Base-by-base conservation (phyloP, 148 eudicot species). In the Polygonum aviculare region DNA sequence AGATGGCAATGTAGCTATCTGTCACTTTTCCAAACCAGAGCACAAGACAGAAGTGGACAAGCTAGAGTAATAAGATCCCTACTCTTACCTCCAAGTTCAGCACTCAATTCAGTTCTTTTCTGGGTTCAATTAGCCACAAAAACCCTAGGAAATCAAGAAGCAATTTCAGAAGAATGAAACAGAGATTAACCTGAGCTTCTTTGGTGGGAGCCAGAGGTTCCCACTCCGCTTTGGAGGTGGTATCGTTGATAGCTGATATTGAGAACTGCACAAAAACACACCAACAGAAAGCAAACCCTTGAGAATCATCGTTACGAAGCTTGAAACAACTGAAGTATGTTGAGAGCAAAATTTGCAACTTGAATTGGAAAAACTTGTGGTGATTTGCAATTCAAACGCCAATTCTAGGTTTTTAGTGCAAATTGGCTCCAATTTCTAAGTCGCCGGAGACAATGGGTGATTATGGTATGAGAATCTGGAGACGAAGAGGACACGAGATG, bases 141-240 rank as follows among this genome's bases (percentile, higher is more conserved):
- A 67, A 36, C 72, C 71, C 71, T 36, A 67, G 72, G 21, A 67
- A 67, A 38, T 35, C 44, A 19, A 67, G 11, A 14, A 67, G 72
- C 21, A 67, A 67, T 35, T 67, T 36, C 72, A 14, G 45, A 38
- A 67, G 44, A 67, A 36, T 35, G 73, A 60, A 39, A 57, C 48
- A 33, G 51, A 50, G 40, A 47, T 16, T 69, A 83, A 75, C 98
- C 94, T 89, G 97, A 69, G 98, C 98, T 95, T 95, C 98, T 89
- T 92, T 95, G 26, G 98, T 89, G 19, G 97, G 98, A 77, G 98
- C 98, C 72, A 94, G 78, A 59, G 98, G 98, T 76, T 92, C 92
- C 94, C 97, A 90, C 50, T 88, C 85, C 59, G 82, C 84, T 77
- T 78, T 85, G 15, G 97, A 87, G 76, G 89, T 93, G 7, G 89